These are phyloP conservation scores for Candida montana DNA, from an alignment of 805 yeast species.

Conservation along the genomic window DNA sequence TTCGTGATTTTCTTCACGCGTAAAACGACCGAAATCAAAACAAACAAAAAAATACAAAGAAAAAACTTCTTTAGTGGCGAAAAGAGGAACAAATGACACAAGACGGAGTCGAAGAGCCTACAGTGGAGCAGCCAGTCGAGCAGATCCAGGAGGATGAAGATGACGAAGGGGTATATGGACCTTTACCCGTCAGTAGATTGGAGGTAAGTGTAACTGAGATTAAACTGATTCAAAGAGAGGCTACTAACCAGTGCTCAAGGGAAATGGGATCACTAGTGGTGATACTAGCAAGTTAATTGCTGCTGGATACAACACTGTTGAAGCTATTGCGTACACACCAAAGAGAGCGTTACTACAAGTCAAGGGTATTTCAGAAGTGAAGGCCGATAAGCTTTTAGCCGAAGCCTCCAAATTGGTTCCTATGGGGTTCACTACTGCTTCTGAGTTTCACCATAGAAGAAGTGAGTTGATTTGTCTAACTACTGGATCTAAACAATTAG, in stretches of 20 bases:
- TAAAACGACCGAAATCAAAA: constrained; percentile 10
- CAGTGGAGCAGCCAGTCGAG: constrained; percentile 2
- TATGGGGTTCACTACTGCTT: constrained; percentile 95
- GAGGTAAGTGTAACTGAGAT: constrained; percentile 26
- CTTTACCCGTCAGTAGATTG: constrained; percentile 47
- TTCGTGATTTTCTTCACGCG: constrained; percentile 8
- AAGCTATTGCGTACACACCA: constrained; percentile 90
- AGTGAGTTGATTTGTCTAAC: constrained; percentile 89
- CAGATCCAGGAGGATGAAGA: constrained; percentile 32
- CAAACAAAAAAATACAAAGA: constrained; percentile 7
- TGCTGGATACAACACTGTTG: constrained; percentile 85
- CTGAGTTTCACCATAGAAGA: constrained; percentile 86
- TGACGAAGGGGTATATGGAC: constrained; percentile 53
- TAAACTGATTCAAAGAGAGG: no score
- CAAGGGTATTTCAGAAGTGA: constrained; percentile 92
- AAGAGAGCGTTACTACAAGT: constrained; percentile 69
- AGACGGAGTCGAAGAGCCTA: constrained; percentile 7
- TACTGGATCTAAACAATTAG: constrained; percentile 92
- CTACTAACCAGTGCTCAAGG: constrained; percentile 29
- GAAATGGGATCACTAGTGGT: constrained; percentile 77
- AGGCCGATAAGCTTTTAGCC: constrained; percentile 76
- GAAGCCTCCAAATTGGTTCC: constrained; percentile 89
- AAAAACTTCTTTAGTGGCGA: constrained; percentile 3
- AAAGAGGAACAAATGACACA: constrained; percentile 9
- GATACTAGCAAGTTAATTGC: constrained; percentile 79